phyloP scores from a whole-genome alignment of 2,329 filamentous ascomycete genomes.

The Fusarium citri region DNA sequence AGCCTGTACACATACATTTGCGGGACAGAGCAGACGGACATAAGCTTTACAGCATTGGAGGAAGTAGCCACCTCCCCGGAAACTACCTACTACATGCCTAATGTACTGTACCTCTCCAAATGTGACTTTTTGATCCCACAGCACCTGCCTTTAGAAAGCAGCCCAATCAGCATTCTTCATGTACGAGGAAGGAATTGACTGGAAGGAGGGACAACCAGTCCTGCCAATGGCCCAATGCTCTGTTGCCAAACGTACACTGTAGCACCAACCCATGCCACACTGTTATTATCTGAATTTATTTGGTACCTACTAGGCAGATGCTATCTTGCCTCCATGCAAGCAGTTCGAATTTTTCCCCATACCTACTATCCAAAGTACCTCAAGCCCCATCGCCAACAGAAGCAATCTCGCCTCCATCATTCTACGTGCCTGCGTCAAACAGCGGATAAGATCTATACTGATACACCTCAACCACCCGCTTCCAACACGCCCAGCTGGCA shows the following conservation, averaged over 20 bases:
- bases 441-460: constrained; percentile 4
- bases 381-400: not conserved
- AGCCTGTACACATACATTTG: no score
- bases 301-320: not conserved
- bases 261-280: not conserved
- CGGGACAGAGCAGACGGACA: not conserved
- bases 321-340: not conserved
- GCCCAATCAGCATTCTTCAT: not conserved
- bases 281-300: not conserved
- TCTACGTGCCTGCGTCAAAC: constrained; percentile 8
- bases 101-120: not conserved
- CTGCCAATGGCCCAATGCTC: not conserved
- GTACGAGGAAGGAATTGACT: not conserved
- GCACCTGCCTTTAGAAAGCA: not conserved
- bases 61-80: not conserved
- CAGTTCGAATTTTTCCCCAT: not conserved
- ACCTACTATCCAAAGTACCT: not conserved
- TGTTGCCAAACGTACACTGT: not conserved
- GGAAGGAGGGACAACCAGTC: not conserved
- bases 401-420: constrained; percentile 17
- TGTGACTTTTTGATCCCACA: constrained; percentile 13
- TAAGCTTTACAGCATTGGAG: not conserved
- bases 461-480: constrained; percentile 5
- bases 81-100: not conserved
- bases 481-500: constrained; percentile 27